A percentile compares a stretch with the other conserved stretches of the same genome.
Conservation (phyloP, 2,329 filamentous ascomycete genomes). For the Chalara sp. region DNA sequence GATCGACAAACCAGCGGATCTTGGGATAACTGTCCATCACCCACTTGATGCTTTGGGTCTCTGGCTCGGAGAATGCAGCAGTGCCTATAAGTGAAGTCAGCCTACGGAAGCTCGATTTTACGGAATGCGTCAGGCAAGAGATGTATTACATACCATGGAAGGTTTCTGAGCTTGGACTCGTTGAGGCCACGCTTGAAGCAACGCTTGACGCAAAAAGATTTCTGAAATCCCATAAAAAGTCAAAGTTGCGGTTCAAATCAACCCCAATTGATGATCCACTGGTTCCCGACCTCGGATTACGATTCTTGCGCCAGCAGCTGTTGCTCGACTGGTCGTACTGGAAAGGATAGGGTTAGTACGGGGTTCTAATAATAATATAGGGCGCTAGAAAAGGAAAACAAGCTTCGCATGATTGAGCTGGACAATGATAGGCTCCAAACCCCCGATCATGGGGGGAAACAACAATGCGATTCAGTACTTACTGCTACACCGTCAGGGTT, state of each 20-base stretch:
- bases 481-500: constrained; percentile 41
- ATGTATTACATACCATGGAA: constrained; percentile 23
- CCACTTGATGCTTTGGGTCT: constrained; percentile 48
- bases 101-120: not conserved
- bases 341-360: too few species aligned
- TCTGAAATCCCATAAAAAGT: constrained; percentile 49
- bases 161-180: constrained; percentile 27
- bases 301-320: constrained; percentile 50
- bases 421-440: too few species aligned
- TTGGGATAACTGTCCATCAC: constrained; percentile 41
- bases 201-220: constrained; percentile 34
- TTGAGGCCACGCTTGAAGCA: constrained; percentile 33
- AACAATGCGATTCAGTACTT: too few species aligned
- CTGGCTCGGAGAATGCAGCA: constrained; percentile 46
- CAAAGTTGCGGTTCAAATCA: constrained; percentile 51
- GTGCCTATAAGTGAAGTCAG: constrained; percentile 30
- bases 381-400: too few species aligned
- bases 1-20: constrained; percentile 50
- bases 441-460: too few species aligned
- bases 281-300: constrained; percentile 36
- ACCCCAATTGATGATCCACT: constrained; percentile 33
- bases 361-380: too few species aligned
- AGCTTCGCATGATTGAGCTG: too few species aligned
- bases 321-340: constrained; percentile 43
- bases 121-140: too few species aligned